A percentile compares a stretch with the other conserved stretches of the same genome.
phyloP scores from a whole-genome alignment of 176 grass and related monocot species.

The Phoenix roebelenii region DNA sequence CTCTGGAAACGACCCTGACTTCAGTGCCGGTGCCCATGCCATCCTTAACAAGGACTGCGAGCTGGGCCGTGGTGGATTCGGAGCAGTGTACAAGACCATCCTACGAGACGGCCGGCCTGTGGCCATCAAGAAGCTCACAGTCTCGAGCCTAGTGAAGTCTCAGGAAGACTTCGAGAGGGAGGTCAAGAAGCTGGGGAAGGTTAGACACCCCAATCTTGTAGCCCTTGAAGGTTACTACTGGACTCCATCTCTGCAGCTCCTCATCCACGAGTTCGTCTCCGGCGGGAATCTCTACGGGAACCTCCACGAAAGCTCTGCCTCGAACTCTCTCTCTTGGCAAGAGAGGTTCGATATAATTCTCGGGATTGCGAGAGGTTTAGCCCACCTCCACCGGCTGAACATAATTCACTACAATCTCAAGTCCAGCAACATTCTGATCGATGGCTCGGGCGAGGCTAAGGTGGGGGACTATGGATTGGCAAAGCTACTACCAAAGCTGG shows the following conservation, averaged over 20 bases:
- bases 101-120: slow-evolving; percentile 64
- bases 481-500: slow-evolving; percentile 79
- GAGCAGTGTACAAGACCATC: slow-evolving; percentile 85
- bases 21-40: slow-evolving; percentile 66
- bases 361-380: slow-evolving; percentile 65
- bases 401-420: slow-evolving; percentile 92
- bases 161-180: slow-evolving; percentile 84
- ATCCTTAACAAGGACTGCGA: slow-evolving; percentile 93
- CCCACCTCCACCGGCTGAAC: slow-evolving; percentile 62
- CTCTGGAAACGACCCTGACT: slow-evolving; percentile 65
- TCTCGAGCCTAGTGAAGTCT: slow-evolving; percentile 89
- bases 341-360: slow-evolving; percentile 89
- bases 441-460: slow-evolving; percentile 59
- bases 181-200: slow-evolving; percentile 64
- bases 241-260: slow-evolving; percentile 84
- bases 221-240: slow-evolving; percentile 86
- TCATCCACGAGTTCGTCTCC: slow-evolving; percentile 83
- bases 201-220: slow-evolving; percentile 65
- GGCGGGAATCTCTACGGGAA: slow-evolving; percentile 70
- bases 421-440: slow-evolving; percentile 79
- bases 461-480: slow-evolving; percentile 79
- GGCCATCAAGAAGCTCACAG: slow-evolving; percentile 96
- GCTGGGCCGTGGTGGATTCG: slow-evolving; percentile 88
- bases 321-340: slow-evolving; percentile 63
- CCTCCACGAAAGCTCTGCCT: slow-evolving; percentile 51